Conservation (phyloP, 2,329 filamentous ascomycete genomes). For the Epichloe sp. region DNA sequence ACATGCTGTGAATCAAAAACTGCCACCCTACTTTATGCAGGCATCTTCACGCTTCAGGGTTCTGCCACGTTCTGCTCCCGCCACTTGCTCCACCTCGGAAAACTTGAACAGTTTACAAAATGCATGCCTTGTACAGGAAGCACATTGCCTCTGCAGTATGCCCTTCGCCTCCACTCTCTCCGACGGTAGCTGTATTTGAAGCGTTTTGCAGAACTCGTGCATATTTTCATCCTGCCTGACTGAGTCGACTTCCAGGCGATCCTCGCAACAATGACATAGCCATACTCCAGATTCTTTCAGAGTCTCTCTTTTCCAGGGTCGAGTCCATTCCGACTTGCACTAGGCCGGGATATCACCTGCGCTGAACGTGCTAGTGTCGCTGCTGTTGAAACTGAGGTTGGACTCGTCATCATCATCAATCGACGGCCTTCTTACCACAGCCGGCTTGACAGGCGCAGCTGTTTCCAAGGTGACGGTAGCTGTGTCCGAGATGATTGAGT, state of each 20-base stretch:
- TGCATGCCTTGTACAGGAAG: conserved; percentile 3
- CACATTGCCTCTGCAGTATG: conserved; percentile 7
- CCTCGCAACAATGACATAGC: conserved; percentile 10
- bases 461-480: neutral
- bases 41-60: neutral
- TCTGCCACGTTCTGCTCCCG: neutral
- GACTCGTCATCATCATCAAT: neutral
- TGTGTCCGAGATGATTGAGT: neutral
- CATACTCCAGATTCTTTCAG: conserved; percentile 5
- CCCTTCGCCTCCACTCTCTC: conserved; percentile 1
- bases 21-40: neutral
- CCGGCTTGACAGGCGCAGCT: neutral
- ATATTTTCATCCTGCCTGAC: neutral
- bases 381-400: neutral
- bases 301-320: neutral
- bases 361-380: neutral
- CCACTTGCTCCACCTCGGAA: neutral
- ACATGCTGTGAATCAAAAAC: neutral
- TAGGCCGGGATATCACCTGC: neutral
- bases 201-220: neutral
- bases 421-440: neutral
- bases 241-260: neutral
- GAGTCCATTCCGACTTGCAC: conserved; percentile 1
- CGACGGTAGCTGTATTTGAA: conserved; percentile 7
- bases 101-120: conserved; percentile 7